Evolutionary conservation across 371 early-diverging fungal genomes (phyloP), one percentile per base, ranked within the genome.

Genomic region (Saksenaea oblongispora): DNA sequence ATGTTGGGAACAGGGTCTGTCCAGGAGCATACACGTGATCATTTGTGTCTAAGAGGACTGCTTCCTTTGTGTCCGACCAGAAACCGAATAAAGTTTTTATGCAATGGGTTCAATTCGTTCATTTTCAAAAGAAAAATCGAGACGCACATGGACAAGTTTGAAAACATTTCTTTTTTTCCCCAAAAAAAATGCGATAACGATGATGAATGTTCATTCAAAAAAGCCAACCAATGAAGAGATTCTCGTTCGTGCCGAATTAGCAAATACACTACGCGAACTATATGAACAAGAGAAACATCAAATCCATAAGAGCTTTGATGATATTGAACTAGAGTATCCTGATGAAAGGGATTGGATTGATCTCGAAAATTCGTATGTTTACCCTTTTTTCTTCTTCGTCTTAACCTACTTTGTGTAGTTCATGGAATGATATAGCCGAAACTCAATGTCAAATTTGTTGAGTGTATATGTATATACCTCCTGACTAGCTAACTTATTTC

Each of bases 271-370:
- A n/a, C 36, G 39, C n/a, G 13, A 58, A 9, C 17, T 17, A 22
- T 18, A 14, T 37, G 39, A 41, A 14, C 9, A 58, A 22, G 35
- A 37, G 2, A 35, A 58, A 5, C 35, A 26, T 15, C 17, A 22
- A 13, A 11, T 24, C 3, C 36, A 31, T 22, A 17, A 18, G 5
- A 15, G 13, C 14, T 26, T 58, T 35, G 59, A 58, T 22, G 59
- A 58, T 41, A 26, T 58, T 26, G 59, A 58, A 41, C 18, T 58
- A 24, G 59, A 58, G 10, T 41, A 27, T 58, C 59, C 59, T 10
- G 37, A 26, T 27, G 37, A 37, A 22, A 41, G 37, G 8, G 39
- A 41, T 7, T 15, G 35, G 41, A 27, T 58, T 18, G 59, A 58
- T 9, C 36, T 26, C 18, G 35, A 35, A 18, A 58, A 58, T 37